A percentile compares a stretch with the other conserved stretches of the same genome.
phyloP scores from a whole-genome alignment of 1,284 basidiomycete species.

The Neotropicomus parvogracilis region DNA sequence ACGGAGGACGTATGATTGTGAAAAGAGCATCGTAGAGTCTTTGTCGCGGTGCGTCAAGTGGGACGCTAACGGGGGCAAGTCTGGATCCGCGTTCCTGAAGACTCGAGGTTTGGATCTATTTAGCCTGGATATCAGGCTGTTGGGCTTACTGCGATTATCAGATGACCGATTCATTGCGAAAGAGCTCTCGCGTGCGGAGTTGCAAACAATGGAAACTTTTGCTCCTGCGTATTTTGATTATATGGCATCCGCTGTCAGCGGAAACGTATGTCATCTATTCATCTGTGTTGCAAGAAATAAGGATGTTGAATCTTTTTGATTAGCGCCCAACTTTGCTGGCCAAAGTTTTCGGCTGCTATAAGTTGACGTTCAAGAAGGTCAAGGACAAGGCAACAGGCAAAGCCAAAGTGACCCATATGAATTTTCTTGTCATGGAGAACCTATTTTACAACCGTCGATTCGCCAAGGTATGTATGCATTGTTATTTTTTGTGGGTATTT shows the following conservation, averaged over 20 bases:
- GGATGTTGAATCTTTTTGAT: slow-evolving; percentile 7
- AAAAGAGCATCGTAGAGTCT: slow-evolving; percentile 90
- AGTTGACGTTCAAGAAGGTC: slow-evolving; percentile 87
- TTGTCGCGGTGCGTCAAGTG: slow-evolving; percentile 94
- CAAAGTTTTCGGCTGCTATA: slow-evolving; percentile 97
- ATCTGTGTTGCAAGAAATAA: not conserved
- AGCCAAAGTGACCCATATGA: slow-evolving; percentile 86
- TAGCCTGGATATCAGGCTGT: not conserved
- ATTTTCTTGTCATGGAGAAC: slow-evolving; percentile 97
- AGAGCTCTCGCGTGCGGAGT: slow-evolving; percentile 87
- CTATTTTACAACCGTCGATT: slow-evolving; percentile 91
- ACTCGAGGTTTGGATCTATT: slow-evolving; percentile 63
- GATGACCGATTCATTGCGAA: slow-evolving; percentile 99
- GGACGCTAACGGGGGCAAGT: slow-evolving; percentile 95
- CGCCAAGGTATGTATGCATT: slow-evolving; percentile 76
- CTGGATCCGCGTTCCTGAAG: slow-evolving; percentile 95
- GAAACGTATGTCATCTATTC: slow-evolving; percentile 53
- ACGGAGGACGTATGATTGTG: slow-evolving; percentile 88
- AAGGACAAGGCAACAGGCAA: slow-evolving; percentile 60
- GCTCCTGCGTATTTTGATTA: slow-evolving; percentile 98
- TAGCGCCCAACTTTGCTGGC: slow-evolving; percentile 92
- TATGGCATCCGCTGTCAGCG: slow-evolving; percentile 82
- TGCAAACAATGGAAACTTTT: slow-evolving; percentile 95
- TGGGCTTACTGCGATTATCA: slow-evolving; percentile 29
- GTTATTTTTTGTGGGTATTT: no score